Percentiles rank a stretch among this genome's conserved stretches.
Conservation (phyloP, 140 eudicot species). For the Flaveria floridana region DNA sequence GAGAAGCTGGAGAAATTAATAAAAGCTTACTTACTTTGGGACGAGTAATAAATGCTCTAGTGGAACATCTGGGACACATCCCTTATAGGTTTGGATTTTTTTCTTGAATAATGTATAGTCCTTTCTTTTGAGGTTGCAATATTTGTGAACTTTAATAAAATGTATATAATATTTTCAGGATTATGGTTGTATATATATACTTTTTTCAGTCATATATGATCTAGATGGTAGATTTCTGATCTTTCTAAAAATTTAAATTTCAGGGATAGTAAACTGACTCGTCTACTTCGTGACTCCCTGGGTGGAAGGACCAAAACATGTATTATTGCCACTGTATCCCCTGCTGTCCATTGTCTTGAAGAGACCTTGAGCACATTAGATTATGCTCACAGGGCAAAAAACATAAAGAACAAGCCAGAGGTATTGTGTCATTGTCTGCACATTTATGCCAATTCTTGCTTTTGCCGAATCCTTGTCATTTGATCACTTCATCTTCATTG, state of each 20-base stretch:
- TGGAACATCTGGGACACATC: slow-evolving; percentile 85
- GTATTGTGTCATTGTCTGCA: slow-evolving; percentile 35
- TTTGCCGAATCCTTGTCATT: background rate
- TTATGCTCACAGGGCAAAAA: slow-evolving; percentile 96
- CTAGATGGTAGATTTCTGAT: background rate
- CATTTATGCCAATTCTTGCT: background rate
- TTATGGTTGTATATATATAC: background rate
- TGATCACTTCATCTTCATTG: background rate
- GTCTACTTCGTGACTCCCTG: slow-evolving; percentile 92
- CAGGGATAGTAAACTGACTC: slow-evolving; percentile 98
- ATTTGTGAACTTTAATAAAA: background rate
- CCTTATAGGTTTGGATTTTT: slow-evolving; percentile 62
- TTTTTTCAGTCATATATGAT: background rate
- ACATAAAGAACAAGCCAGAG: slow-evolving; percentile 94
- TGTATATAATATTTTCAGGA: background rate
- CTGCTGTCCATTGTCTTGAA: slow-evolving; percentile 98
- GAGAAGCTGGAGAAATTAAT: slow-evolving; percentile 95
- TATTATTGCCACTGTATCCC: slow-evolving; percentile 97
- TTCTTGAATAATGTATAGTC: slow-evolving; percentile 1
- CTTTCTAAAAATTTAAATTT: background rate
- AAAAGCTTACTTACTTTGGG: slow-evolving; percentile 93
- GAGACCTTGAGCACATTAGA: slow-evolving; percentile 97
- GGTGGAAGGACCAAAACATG: slow-evolving; percentile 99
- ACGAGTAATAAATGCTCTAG: slow-evolving; percentile 78
- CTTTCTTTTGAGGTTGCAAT: background rate